Percentiles rank a stretch among this genome's conserved stretches.
Conservation (phyloP, 1,284 basidiomycete genomes). For the Schizophyllum commune region DNA sequence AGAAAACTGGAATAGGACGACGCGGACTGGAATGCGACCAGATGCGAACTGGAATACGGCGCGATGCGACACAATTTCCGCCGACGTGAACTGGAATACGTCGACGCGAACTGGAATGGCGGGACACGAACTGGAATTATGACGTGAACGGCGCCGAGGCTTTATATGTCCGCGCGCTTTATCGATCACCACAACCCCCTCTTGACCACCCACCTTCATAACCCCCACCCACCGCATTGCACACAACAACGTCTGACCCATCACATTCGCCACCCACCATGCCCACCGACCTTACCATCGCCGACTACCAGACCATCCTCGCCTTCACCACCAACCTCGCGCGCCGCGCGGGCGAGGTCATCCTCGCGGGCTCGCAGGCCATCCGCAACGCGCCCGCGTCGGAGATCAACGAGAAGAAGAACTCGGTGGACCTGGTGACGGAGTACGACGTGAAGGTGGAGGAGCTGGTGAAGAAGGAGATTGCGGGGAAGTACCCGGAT, state of each 20-base stretch:
- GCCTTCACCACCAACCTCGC: conserved; percentile 71
- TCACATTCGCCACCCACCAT: neutral
- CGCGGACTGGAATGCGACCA: too few species aligned
- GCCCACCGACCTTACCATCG: conserved; percentile 25
- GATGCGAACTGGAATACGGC: too few species aligned
- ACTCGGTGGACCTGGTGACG: conserved; percentile 92
- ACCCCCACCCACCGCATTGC: neutral
- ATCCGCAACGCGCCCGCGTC: conserved; percentile 47
- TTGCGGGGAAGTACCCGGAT: conserved; percentile 61
- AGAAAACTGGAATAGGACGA: too few species aligned
- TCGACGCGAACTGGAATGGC: too few species aligned
- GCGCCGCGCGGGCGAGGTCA: conserved; percentile 59
- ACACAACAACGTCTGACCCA: too few species aligned
- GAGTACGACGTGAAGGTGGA: conserved; percentile 94
- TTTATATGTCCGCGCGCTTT: neutral
- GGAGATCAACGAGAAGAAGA: conserved; percentile 78
- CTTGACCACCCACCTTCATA: neutral
- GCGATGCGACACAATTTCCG: too few species aligned
- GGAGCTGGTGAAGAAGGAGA: conserved; percentile 70
- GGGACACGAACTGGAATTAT: neutral
- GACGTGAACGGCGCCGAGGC: neutral
- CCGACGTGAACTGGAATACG: too few species aligned
- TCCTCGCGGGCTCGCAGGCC: conserved; percentile 66
- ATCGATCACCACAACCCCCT: neutral
- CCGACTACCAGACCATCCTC: conserved; percentile 61